phyloP scores from a whole-genome alignment of 108 stramenopile species.

The Cyclotella atomus region DNA sequence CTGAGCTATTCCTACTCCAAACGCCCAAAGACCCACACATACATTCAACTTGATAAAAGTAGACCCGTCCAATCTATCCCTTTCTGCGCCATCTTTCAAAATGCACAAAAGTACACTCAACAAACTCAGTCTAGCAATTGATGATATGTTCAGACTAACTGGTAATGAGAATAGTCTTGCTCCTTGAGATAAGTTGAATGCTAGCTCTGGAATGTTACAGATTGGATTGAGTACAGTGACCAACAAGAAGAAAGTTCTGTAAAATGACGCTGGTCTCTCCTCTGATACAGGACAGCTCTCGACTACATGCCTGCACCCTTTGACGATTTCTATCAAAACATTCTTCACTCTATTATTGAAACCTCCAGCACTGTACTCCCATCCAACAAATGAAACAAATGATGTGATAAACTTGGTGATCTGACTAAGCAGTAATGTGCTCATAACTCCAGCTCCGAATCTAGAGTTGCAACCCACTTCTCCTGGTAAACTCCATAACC shows the following conservation, averaged over 20 bases:
- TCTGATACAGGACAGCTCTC: conserved; percentile 23
- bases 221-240: conserved; percentile 24
- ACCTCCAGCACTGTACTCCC: conserved; percentile 35
- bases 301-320: conserved; percentile 7
- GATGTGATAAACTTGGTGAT: conserved; percentile 29
- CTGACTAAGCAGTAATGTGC: conserved; percentile 1
- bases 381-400: conserved; percentile 29
- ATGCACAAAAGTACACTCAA: conserved; percentile 37
- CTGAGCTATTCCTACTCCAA: conserved; percentile 35
- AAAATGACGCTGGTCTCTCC: conserved; percentile 37
- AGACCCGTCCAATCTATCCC: conserved; percentile 30
- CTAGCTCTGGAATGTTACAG: conserved; percentile 34
- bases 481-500: conserved; percentile 33
- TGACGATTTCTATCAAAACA: conserved; percentile 8
- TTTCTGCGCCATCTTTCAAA: conserved; percentile 43
- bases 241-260: conserved; percentile 37
- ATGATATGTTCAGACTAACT: conserved; percentile 39
- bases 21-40: conserved; percentile 39
- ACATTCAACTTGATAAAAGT: conserved; percentile 46
- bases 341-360: conserved; percentile 31
- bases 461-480: conserved; percentile 28
- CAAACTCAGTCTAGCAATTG: conserved; percentile 40
- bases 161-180: conserved; percentile 31
- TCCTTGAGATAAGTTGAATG: conserved; percentile 32
- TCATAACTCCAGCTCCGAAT: not conserved